Percentiles rank a stretch among this genome's conserved stretches.
phyloP scores from a whole-genome alignment of 257 asterid genomes.

The Penstemon newberryi region DNA sequence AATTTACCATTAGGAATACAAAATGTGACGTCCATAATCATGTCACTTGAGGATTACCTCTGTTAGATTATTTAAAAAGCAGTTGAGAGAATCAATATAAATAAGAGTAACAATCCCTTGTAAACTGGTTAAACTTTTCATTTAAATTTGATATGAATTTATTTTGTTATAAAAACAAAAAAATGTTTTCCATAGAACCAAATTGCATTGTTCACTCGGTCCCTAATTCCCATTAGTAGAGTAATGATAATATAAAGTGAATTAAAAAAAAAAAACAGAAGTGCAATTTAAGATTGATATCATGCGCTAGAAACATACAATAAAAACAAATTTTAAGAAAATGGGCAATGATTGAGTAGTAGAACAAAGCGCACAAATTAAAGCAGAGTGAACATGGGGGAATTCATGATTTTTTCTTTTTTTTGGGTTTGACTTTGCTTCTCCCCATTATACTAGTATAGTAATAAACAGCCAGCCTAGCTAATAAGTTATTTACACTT shows the following conservation, averaged over 20 bases:
- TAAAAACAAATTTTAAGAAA: not conserved
- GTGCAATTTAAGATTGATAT: no score
- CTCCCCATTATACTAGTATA: constrained; percentile 11
- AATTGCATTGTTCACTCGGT: constrained; percentile 19
- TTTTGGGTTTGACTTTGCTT: constrained; percentile 37
- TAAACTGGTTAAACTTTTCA: no score
- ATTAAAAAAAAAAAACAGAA: no score
- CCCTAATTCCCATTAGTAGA: constrained; percentile 14
- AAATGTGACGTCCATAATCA: no score
- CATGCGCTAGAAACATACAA: no score
- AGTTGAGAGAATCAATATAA: no score
- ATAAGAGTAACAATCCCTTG: no score
- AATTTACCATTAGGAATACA: no score
- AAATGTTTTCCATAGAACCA: no score
- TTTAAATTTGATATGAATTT: no score
- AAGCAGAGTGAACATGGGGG: constrained; percentile 39
- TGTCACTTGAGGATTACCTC: no score
- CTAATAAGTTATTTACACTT: not conserved
- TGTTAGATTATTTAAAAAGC: no score
- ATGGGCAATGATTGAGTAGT: constrained; percentile 29
- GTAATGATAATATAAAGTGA: not conserved
- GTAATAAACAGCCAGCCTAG: constrained; percentile 24
- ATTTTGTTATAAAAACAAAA: not conserved
- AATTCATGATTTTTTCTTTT: constrained; percentile 36
- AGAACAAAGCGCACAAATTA: constrained; percentile 21